Conservation (phyloP, 495 filamentous ascomycete species). For the Stereocaulon alpinum region DNA sequence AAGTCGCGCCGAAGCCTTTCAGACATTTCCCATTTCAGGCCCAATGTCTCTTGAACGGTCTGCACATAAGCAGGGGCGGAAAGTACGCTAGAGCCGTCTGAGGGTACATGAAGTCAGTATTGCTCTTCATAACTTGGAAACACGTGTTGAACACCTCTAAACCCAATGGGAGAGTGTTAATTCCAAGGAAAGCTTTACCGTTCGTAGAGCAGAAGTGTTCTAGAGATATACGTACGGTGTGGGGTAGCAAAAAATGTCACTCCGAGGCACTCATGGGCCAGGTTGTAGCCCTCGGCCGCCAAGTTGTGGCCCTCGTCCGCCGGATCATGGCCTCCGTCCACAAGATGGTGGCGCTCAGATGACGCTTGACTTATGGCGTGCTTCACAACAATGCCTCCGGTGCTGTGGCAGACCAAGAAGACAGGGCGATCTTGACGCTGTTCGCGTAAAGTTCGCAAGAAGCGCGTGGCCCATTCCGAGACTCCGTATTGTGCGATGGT, state of each 20-base stretch:
- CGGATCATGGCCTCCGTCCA: too few species aligned
- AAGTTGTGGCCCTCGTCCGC: conserved; percentile 16
- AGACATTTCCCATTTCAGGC: conserved; percentile 43
- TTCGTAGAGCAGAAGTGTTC: too few species aligned
- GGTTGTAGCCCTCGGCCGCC: conserved; percentile 22
- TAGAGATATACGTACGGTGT: conserved; percentile 28
- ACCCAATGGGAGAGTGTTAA: too few species aligned
- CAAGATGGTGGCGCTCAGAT: neutral
- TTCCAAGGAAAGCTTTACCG: too few species aligned
- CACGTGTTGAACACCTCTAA: too few species aligned
- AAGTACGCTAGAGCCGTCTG: conserved; percentile 50
- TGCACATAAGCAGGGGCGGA: conserved; percentile 44
- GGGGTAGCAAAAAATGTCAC: conserved; percentile 53
- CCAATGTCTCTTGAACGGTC: conserved; percentile 44
- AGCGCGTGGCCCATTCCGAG: conserved; percentile 15
- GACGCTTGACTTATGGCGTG: conserved; percentile 27
- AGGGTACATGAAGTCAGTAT: too few species aligned
- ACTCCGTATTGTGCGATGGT: conserved; percentile 13
- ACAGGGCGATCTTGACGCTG: conserved; percentile 34
- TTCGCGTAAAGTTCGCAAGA: neutral
- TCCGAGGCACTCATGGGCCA: conserved; percentile 48
- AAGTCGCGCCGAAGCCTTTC: conserved; percentile 39
- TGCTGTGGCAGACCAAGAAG: conserved; percentile 56
- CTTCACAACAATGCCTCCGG: conserved; percentile 42
- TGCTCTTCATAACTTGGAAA: too few species aligned